Base-by-base conservation (phyloP, 2,329 filamentous ascomycete genomes). In the Neopestalotiopsis sp. region DNA sequence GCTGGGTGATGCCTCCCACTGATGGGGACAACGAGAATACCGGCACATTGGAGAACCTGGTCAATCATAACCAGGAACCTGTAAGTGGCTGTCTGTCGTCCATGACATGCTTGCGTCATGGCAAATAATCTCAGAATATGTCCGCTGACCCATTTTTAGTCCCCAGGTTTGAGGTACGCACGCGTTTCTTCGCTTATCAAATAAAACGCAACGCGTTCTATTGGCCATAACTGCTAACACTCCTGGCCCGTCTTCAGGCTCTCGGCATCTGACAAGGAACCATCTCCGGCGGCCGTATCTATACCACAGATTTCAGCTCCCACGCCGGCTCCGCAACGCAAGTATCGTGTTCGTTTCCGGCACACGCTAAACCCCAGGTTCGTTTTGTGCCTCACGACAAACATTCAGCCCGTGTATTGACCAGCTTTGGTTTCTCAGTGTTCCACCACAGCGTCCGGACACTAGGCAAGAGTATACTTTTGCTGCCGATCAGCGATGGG, bases 331-430 rank as follows among this genome's bases (percentile, higher is more conserved):
- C 14, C 30, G 13, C 30, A 62, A n/a, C 59, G 32, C 32, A 62
- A 40, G 14, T 65, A 49, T 34, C 38, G 45, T 49, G 62, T 65
- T 34, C 34, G 62, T 10, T 65, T 45, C n/a, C 34, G 62, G 13
- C 62, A 65, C 53, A 65, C 62, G 20, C 45, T 65, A n/a, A 65
- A 65, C 40, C 62, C 62, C 24, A 65, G 62, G 62, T 65, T 24
- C 30, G 62, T 65, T 10, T 49, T 30, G 34, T 49, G 38, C 62
- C 14, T 6, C 24, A 40, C 12, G 12, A 17, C 4, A 28, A 30
- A 7, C 24, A 34, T 49, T 4, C 14, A 20, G 34, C 17, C 5
- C 4, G 30, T 40, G 17, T 5, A 53, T 53, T 62, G 7, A 17
- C 34, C 30, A 62, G 17, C n/a, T 17, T 17, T 40, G 32, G 7